phyloP scores from a whole-genome alignment of 73 alveolate genomes.

The Paramecium tetraurelia region DNA sequence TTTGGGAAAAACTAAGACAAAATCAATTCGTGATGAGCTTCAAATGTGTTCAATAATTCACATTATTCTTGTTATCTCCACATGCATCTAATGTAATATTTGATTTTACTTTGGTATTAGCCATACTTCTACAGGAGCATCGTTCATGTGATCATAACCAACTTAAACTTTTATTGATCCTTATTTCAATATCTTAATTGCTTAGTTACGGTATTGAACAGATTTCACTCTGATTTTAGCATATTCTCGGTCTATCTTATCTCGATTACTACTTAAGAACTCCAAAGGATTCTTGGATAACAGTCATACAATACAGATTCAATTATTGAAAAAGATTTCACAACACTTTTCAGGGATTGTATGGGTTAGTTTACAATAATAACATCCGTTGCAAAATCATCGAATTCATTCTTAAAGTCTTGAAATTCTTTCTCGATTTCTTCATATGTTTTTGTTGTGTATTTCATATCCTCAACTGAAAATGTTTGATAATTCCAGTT shows the following conservation, averaged over 20 bases:
- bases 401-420: constrained; percentile 29
- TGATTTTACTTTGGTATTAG: background rate
- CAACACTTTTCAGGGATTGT: background rate
- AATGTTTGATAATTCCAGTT: constrained; percentile 36
- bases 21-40: constrained; percentile 39
- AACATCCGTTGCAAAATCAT: constrained; percentile 41
- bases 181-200: constrained; percentile 27
- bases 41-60: constrained; percentile 23
- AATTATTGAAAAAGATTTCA: background rate
- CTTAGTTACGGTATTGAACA: constrained; percentile 7
- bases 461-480: constrained; percentile 22
- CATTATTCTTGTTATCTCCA: constrained; percentile 35
- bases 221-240: constrained; percentile 37
- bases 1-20: background rate
- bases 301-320: background rate
- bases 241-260: constrained; percentile 30
- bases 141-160: constrained; percentile 30
- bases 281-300: background rate
- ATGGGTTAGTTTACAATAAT: constrained; percentile 23
- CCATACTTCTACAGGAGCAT: constrained; percentile 53
- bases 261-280: background rate
- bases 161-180: background rate
- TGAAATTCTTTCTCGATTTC: constrained; percentile 13
- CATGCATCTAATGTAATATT: background rate
- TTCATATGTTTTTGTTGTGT: constrained; percentile 27